Evolutionary conservation across 371 early-diverging fungal genomes (phyloP), one percentile per base, ranked within the genome.

Genomic region (Rhizopus microsporus): DNA sequence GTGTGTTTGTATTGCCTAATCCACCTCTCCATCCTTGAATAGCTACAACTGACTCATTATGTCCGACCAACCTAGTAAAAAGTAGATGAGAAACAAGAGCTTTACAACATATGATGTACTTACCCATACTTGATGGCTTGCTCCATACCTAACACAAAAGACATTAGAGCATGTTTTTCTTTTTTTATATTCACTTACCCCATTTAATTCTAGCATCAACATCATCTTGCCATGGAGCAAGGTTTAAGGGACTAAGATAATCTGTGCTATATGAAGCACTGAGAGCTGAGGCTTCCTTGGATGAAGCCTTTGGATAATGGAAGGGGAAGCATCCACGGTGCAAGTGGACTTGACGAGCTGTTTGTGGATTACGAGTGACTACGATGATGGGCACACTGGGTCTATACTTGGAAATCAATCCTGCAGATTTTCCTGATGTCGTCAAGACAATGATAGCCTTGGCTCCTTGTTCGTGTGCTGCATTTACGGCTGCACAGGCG

Each of bases 311-410:
- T 3, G 79, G 55, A 73, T 95, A 95, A 63, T 83, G 65, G 74
- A 91, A 94, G 12, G 97, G 95, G 52, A 93, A 93, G 64, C 94
- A 86, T 13, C 97, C 98, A 54, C 96, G 91, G 46, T 88, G 88
- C 43, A 94, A 72, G 57, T 92, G 92, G 43, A 92, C 75, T 56
- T 93, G 91, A 59, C 97, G 88, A n/a, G 97, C 94, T 8, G 92
- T 92, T 51, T 82, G 80, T 23, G 78, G 82, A 56, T 90, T 82
- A 59, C 92, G 85, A 1, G 97, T 95, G 7, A 96, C 88, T 44
- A 93, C 92, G 54, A 98, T 78, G 57, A 97, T 92, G 43, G 97
- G 96, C 54, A 91, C 86, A 38, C 78, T 69, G 5, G 98, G 97
- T 35, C 96, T 89, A 74, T 96, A 98, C 77, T 98, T 98, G 35